These are phyloP conservation scores for Nitzschia putrida DNA, from an alignment of 108 stramenopile genomes.

Conservation along the genomic window DNA sequence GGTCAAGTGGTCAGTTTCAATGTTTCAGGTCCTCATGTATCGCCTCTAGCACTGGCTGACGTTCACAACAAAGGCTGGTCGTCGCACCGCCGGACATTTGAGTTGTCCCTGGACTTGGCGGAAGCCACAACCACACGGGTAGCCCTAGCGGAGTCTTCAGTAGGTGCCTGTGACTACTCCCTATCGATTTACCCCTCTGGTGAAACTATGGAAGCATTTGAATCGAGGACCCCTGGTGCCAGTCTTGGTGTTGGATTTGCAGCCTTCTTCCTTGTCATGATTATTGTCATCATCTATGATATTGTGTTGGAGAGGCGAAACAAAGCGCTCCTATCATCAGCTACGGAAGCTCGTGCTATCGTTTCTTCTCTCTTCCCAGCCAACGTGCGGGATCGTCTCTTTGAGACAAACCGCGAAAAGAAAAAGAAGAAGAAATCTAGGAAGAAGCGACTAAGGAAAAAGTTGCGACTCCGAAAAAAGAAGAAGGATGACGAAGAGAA, in stretches of 20 bases:
- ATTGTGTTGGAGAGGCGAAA: conserved; percentile 10
- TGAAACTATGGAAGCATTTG: not conserved
- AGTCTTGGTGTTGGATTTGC: not conserved
- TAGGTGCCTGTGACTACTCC: not conserved
- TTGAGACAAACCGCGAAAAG: conserved; percentile 14
- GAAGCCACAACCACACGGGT: not conserved
- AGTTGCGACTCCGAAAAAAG: not conserved
- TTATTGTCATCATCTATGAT: conserved; percentile 6
- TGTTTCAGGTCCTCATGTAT: not conserved
- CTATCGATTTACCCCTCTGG: conserved; percentile 1
- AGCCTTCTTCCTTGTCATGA: not conserved
- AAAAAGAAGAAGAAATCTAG: conserved; percentile 16
- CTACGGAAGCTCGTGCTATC: conserved; percentile 18
- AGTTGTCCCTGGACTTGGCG: not conserved
- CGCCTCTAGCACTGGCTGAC: not conserved
- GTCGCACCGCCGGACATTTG: not conserved
- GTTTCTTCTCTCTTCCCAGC: conserved; percentile 41
- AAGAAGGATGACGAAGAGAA: conserved; percentile 1
- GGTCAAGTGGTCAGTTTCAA: conserved; percentile 1
- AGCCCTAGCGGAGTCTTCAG: not conserved
- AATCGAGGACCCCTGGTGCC: not conserved
- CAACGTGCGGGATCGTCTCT: conserved; percentile 13
- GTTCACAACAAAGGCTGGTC: conserved; percentile 4
- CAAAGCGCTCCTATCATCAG: conserved; percentile 5
- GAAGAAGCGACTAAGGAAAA: conserved; percentile 1